Evolutionary conservation across 2,329 filamentous ascomycete species (phyloP).

Genomic region (Blastomyces gilchristii): DNA sequence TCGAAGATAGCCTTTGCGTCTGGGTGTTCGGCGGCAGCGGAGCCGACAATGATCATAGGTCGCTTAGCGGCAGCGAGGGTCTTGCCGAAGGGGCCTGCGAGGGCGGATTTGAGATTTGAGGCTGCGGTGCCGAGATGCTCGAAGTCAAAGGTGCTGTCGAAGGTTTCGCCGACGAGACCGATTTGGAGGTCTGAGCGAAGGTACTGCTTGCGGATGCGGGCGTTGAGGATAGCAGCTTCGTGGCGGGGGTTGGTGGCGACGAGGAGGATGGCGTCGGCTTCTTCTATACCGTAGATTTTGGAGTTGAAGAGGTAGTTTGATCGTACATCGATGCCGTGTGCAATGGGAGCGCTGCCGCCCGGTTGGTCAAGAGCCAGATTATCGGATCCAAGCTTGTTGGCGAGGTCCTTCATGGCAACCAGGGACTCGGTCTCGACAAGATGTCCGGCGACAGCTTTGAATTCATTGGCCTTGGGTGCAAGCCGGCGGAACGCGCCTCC

Average conservation of each 20-base stretch:
- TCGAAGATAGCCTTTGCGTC: conserved; percentile 93
- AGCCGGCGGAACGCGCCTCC: conserved; percentile 67
- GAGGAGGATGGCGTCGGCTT: conserved; percentile 83
- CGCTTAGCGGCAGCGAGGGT: conserved; percentile 78
- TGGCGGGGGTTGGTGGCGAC: conserved; percentile 92
- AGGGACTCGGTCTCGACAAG: conserved; percentile 86
- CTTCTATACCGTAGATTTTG: conserved; percentile 83
- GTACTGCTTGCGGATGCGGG: conserved; percentile 96
- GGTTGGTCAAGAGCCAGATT: conserved; percentile 90
- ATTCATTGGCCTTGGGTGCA: conserved; percentile 79
- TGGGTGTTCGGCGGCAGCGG: conserved; percentile 77
- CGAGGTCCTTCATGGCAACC: conserved; percentile 92
- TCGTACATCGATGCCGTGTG: conserved; percentile 86
- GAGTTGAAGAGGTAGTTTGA: conserved; percentile 98
- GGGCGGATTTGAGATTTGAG: conserved; percentile 69
- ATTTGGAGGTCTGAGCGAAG: conserved; percentile 89
- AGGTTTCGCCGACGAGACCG: conserved; percentile 79
- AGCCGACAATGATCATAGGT: conserved; percentile 95
- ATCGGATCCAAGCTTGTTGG: conserved; percentile 92
- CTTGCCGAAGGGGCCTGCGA: conserved; percentile 83
- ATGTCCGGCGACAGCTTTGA: conserved; percentile 88
- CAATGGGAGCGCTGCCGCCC: conserved; percentile 68
- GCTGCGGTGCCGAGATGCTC: conserved; percentile 77
- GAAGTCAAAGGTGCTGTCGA: conserved; percentile 91
- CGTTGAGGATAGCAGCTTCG: conserved; percentile 90